These are phyloP conservation scores for Erigeron canadensis DNA, from an alignment of 129 eudicot genomes.

Conservation along the genomic window DNA sequence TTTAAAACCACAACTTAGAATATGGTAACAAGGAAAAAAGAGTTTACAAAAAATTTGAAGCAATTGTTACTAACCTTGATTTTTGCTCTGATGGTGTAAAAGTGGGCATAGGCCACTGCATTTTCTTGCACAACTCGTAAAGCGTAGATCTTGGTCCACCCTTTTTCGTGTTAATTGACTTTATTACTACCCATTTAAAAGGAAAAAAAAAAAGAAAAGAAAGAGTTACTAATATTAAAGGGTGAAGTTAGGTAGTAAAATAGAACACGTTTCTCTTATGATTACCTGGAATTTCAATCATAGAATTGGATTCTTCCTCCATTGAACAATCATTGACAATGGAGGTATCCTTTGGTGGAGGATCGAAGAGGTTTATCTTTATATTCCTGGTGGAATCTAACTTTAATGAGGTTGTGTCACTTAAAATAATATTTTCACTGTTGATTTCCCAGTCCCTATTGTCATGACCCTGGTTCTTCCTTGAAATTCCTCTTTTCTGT, in stretches of 20 bases:
- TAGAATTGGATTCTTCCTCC: constrained; percentile 26
- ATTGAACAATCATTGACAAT: neutral
- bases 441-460: constrained; percentile 17
- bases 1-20: constrained; percentile 6
- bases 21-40: neutral
- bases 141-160: constrained; percentile 89
- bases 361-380: constrained; percentile 30
- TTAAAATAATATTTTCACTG: constrained; percentile 1
- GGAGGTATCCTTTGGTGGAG: constrained; percentile 20
- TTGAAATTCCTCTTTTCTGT: constrained; percentile 67
- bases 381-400: constrained; percentile 28
- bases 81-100: constrained; percentile 54
- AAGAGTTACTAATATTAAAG: neutral
- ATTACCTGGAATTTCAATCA: constrained; percentile 55
- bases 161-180: constrained; percentile 60
- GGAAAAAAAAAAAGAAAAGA: neutral
- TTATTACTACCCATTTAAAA: constrained; percentile 46
- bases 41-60: neutral
- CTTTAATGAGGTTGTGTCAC: constrained; percentile 17
- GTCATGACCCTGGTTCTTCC: constrained; percentile 38
- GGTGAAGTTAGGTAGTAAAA: constrained; percentile 5
- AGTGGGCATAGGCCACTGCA: constrained; percentile 91
- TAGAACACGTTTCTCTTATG: constrained; percentile 1
- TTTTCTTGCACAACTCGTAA: constrained; percentile 61
- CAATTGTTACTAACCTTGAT: constrained; percentile 48